Percentiles rank a stretch among this genome's conserved stretches.
Evolutionary conservation across 768 basidiomycete genomes (phyloP).

Genomic region (Udeniomyces megalosporus): DNA sequence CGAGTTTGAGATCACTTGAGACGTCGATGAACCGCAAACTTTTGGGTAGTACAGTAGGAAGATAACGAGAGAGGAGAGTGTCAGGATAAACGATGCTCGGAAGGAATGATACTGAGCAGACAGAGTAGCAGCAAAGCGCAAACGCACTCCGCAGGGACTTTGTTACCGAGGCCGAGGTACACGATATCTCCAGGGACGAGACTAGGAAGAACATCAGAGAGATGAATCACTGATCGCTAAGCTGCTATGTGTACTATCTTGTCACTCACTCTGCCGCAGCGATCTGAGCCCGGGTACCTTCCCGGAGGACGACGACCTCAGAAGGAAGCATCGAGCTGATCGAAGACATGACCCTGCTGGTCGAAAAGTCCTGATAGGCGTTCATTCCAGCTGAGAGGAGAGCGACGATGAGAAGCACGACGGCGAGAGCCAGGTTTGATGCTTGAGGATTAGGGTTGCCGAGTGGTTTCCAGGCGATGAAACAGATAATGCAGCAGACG

Average conservation of each 20-base stretch:
- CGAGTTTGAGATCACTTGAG: conserved; percentile 44
- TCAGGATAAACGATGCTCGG: too few relatives aligned
- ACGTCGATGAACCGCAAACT: conserved; percentile 33
- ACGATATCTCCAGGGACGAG: conserved; percentile 28
- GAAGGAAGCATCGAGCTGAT: conserved; percentile 34
- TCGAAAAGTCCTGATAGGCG: conserved; percentile 37
- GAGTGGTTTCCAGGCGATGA: conserved; percentile 46
- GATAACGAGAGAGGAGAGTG: too few relatives aligned
- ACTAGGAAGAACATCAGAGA: neutral
- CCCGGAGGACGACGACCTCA: conserved; percentile 26
- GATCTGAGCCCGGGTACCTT: conserved; percentile 18
- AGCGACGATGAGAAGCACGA: conserved; percentile 39
- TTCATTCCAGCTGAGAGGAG: conserved; percentile 21
- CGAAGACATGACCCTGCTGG: conserved; percentile 44
- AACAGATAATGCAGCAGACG: conserved; percentile 42
- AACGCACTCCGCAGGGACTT: conserved; percentile 29
- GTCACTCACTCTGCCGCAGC: conserved; percentile 21
- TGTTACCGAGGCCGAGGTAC: conserved; percentile 16
- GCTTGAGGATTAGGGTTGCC: conserved; percentile 40
- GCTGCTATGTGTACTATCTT: too few relatives aligned
- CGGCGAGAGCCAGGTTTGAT: conserved; percentile 46
- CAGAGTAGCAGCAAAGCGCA: too few relatives aligned
- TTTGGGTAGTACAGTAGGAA: too few relatives aligned
- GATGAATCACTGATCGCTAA: too few relatives aligned
- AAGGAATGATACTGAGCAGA: too few relatives aligned